Percentiles rank a stretch among this genome's conserved stretches.
These are phyloP conservation scores for Penicillium simplicissimum DNA, from an alignment of 495 filamentous ascomycete species.

Conservation along the genomic window DNA sequence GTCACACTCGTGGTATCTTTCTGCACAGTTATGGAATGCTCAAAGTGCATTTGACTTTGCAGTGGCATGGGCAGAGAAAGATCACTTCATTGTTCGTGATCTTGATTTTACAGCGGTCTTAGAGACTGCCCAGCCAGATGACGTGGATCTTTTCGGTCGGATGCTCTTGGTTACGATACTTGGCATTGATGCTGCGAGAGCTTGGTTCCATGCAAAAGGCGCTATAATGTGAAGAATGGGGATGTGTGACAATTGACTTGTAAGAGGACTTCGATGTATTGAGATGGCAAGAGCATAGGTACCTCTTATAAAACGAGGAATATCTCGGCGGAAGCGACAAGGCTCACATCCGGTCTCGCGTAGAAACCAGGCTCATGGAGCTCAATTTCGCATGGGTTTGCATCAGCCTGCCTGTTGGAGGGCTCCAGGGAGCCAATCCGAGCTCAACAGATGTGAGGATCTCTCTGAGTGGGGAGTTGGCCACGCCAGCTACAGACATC, in stretches of 20 bases:
- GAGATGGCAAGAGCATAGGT: no score
- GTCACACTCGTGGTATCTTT: slow-evolving; percentile 45
- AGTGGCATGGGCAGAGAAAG: slow-evolving; percentile 46
- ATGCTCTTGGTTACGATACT: slow-evolving; percentile 46
- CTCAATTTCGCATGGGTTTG: not conserved
- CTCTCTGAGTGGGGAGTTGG: not conserved
- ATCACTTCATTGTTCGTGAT: slow-evolving; percentile 45
- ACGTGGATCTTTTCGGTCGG: slow-evolving; percentile 50
- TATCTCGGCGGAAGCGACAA: not conserved
- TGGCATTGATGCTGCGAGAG: slow-evolving; percentile 44
- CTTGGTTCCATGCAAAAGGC: slow-evolving; percentile 44
- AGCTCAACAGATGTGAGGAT: not conserved
- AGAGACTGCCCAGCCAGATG: slow-evolving; percentile 35
- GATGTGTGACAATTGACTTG: no score
- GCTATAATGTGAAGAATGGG: slow-evolving; percentile 32
- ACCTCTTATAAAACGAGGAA: no score
- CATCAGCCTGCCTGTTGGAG: not conserved
- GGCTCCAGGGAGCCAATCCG: not conserved
- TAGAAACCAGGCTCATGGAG: not conserved
- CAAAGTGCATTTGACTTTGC: slow-evolving; percentile 46
- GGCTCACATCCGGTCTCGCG: not conserved
- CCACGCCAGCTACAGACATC: no score
- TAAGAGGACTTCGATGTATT: no score
- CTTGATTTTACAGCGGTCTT: slow-evolving; percentile 38
- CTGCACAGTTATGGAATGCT: slow-evolving; percentile 51